phyloP scores from a whole-genome alignment of 2,329 filamentous ascomycete species.

The Macrophomina phaseolina region DNA sequence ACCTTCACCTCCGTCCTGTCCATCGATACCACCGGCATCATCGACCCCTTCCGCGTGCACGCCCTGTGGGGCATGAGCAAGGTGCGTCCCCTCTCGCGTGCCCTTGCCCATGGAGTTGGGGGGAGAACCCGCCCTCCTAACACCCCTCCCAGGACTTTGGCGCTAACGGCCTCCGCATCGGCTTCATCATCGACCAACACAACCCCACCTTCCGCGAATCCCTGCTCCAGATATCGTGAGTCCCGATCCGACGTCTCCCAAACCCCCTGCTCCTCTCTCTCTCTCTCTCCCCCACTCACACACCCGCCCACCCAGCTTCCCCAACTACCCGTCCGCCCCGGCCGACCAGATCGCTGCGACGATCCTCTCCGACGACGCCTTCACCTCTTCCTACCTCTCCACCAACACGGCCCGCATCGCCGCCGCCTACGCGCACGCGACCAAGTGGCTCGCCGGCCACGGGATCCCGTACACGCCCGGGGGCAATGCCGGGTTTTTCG shows the following conservation, averaged over 20 bases:
- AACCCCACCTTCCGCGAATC: slow-evolving; percentile 6
- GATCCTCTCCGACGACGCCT: slow-evolving; percentile 40
- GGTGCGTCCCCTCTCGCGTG: neutral
- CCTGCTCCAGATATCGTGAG: slow-evolving; percentile 11
- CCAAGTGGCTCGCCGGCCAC: slow-evolving; percentile 32
- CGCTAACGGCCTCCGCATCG: slow-evolving; percentile 41
- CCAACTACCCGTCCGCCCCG: slow-evolving; percentile 36
- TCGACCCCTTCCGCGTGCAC: slow-evolving; percentile 35
- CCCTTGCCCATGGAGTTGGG: neutral
- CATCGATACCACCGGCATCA: slow-evolving; percentile 31
- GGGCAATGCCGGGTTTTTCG: slow-evolving; percentile 54
- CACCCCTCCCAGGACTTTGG: slow-evolving; percentile 36
- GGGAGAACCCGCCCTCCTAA: neutral
- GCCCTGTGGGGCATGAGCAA: slow-evolving; percentile 42
- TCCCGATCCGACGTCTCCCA: neutral
- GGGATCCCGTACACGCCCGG: slow-evolving; percentile 46
- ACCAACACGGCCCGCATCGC: slow-evolving; percentile 31
- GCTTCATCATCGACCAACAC: slow-evolving; percentile 35
- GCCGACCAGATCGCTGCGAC: slow-evolving; percentile 38
- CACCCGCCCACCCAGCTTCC: slow-evolving; percentile 8
- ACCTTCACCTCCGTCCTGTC: slow-evolving; percentile 36
- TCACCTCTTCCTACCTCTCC: slow-evolving; percentile 32
- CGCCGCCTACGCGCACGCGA: slow-evolving; percentile 30
- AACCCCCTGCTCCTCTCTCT: neutral
- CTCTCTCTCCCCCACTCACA: neutral